Percentiles rank a stretch among this genome's conserved stretches.
Conservation (phyloP, 768 basidiomycete genomes). For the Podaxis sp. region DNA sequence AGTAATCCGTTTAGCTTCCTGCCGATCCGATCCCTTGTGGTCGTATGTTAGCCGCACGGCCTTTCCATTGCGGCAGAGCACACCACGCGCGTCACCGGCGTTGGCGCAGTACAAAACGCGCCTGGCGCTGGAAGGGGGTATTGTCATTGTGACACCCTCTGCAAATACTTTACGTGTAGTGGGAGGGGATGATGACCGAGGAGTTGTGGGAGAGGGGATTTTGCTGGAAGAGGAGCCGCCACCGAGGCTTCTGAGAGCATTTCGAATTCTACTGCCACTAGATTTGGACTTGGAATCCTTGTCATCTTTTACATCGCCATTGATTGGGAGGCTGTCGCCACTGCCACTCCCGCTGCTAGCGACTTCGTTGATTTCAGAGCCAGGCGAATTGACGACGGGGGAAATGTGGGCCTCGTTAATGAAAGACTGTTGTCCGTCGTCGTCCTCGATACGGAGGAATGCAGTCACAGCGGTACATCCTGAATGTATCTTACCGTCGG, state of each 20-base stretch:
- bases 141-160: slow-evolving; percentile 25
- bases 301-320: slow-evolving; percentile 35
- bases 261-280: slow-evolving; percentile 47
- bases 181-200: slow-evolving; percentile 31
- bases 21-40: slow-evolving; percentile 95
- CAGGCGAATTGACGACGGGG: slow-evolving; percentile 30
- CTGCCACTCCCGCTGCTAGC: slow-evolving; percentile 36
- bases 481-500: slow-evolving; percentile 89
- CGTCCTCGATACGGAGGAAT: slow-evolving; percentile 89
- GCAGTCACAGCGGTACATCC: slow-evolving; percentile 97
- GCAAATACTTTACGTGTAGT: slow-evolving; percentile 23
- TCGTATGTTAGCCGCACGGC: slow-evolving; percentile 96
- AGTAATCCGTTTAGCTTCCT: slow-evolving; percentile 95
- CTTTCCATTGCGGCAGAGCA: slow-evolving; percentile 85
- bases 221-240: slow-evolving; percentile 29
- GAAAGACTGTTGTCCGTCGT: slow-evolving; percentile 69
- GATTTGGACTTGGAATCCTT: slow-evolving; percentile 30
- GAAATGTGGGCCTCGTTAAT: slow-evolving; percentile 29
- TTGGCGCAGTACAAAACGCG: slow-evolving; percentile 94
- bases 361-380: slow-evolving; percentile 27
- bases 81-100: slow-evolving; percentile 93
- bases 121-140: slow-evolving; percentile 49
- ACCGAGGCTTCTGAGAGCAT: slow-evolving; percentile 50
- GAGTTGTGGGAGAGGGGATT: slow-evolving; percentile 25
- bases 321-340: slow-evolving; percentile 31